Evolutionary conservation across 495 filamentous ascomycete genomes (phyloP).

Genomic region (Aspergillus heteromorphus): DNA sequence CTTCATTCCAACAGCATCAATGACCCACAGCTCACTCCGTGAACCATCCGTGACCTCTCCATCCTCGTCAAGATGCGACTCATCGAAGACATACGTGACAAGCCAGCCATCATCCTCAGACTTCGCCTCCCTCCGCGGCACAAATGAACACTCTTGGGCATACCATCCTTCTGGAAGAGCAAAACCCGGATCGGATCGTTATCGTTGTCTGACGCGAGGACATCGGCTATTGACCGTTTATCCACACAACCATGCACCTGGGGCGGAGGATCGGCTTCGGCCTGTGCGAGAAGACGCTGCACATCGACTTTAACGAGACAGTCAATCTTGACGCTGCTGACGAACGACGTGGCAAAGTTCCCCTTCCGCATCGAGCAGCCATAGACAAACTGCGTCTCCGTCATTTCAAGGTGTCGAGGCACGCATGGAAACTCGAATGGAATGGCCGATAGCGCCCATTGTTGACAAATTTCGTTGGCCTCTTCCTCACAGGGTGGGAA

Average conservation of each 20-base stretch:
- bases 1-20: slow-evolving; percentile 54
- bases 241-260: slow-evolving; percentile 52
- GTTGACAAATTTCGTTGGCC: slow-evolving; percentile 39
- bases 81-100: slow-evolving; percentile 57
- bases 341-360: slow-evolving; percentile 46
- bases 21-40: slow-evolving; percentile 58
- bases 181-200: slow-evolving; percentile 53
- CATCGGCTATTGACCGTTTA: slow-evolving; percentile 37
- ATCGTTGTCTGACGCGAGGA: slow-evolving; percentile 34
- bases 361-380: slow-evolving; percentile 46
- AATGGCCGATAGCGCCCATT: slow-evolving; percentile 57
- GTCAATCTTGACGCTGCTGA: slow-evolving; percentile 56
- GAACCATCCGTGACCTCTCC: slow-evolving; percentile 38
- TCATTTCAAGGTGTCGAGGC: slow-evolving; percentile 47
- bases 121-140: slow-evolving; percentile 36
- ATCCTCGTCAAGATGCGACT: slow-evolving; percentile 43
- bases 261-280: slow-evolving; percentile 33
- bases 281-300: slow-evolving; percentile 39
- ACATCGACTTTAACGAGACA: slow-evolving; percentile 54
- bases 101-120: slow-evolving; percentile 56
- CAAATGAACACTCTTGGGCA: slow-evolving; percentile 60
- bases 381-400: slow-evolving; percentile 48
- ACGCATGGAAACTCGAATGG: slow-evolving; percentile 60
- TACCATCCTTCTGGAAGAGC: slow-evolving; percentile 51
- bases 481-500: slow-evolving; percentile 34